These are phyloP conservation scores for Ogataea sp. DNA, from an alignment of 805 yeast species.

Conservation along the genomic window DNA sequence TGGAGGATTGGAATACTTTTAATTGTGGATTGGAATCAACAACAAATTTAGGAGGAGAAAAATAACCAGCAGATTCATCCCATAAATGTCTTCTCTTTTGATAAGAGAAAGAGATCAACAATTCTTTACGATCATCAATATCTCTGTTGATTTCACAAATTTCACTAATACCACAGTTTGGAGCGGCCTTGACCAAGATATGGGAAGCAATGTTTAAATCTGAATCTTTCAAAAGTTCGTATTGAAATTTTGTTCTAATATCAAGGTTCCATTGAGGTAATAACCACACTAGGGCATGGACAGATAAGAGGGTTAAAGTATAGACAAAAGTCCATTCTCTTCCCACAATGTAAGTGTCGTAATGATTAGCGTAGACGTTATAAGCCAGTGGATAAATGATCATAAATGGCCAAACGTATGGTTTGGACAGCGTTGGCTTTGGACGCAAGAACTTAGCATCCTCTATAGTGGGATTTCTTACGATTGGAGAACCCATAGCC, in stretches of 20 bases:
- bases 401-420: constrained; percentile 79
- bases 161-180: constrained; percentile 81
- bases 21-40: constrained; percentile 56
- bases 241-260: constrained; percentile 64
- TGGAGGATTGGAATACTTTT: constrained; percentile 41
- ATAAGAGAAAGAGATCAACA: constrained; percentile 67
- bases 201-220: constrained; percentile 57
- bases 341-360: constrained; percentile 79
- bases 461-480: constrained; percentile 64
- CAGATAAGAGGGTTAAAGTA: constrained; percentile 61
- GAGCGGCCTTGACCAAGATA: constrained; percentile 70
- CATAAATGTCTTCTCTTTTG: constrained; percentile 88
- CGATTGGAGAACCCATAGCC: constrained; percentile 30
- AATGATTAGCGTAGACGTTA: constrained; percentile 55
- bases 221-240: constrained; percentile 17
- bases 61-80: constrained; percentile 42
- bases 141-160: constrained; percentile 58
- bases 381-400: constrained; percentile 68
- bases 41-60: constrained; percentile 77
- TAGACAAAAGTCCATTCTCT: constrained; percentile 95
- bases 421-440: constrained; percentile 48
- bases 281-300: constrained; percentile 72
- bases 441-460: constrained; percentile 72
- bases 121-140: constrained; percentile 44
- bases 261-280: constrained; percentile 92